These are phyloP conservation scores for Aspergillus pseudoviridinutans DNA, from an alignment of 2,329 filamentous ascomycete species.

Conservation along the genomic window DNA sequence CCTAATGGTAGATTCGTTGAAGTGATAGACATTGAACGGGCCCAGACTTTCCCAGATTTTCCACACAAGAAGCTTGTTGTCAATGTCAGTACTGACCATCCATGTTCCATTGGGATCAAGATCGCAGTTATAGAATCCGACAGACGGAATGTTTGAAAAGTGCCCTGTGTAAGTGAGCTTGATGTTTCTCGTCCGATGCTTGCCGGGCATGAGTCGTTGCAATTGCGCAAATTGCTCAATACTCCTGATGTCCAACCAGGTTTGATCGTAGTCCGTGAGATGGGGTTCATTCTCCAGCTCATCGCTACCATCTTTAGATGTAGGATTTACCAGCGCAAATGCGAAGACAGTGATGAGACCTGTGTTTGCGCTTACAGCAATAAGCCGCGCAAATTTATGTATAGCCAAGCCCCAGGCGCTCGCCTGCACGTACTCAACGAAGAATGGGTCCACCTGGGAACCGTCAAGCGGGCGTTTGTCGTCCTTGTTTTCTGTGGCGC, in stretches of 20 bases:
- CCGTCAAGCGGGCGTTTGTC: constrained; percentile 26
- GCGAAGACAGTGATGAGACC: constrained; percentile 56
- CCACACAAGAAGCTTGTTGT: constrained; percentile 49
- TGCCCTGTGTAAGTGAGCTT: constrained; percentile 42
- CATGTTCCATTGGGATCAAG: constrained; percentile 53
- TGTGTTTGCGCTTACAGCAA: constrained; percentile 80
- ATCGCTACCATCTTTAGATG: constrained; percentile 15
- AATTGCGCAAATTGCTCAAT: constrained; percentile 24
- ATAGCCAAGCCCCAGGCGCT: constrained; percentile 89
- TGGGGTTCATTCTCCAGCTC: constrained; percentile 16
- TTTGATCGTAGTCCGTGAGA: constrained; percentile 20
- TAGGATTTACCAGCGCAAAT: constrained; percentile 49
- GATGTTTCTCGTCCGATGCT: constrained; percentile 40
- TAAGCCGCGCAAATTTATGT: constrained; percentile 73
- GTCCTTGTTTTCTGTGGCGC: constrained; percentile 13
- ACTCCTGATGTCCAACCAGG: constrained; percentile 31
- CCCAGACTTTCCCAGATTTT: constrained; percentile 40
- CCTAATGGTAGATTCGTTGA: constrained; percentile 25
- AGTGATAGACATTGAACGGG: constrained; percentile 26
- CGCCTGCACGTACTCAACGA: constrained; percentile 68
- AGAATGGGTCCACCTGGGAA: constrained; percentile 52
- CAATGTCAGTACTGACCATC: constrained; percentile 56
- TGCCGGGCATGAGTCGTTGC: constrained; percentile 23
- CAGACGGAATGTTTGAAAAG: constrained; percentile 52
- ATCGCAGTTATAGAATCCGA: constrained; percentile 57